These are phyloP conservation scores for Aureobasidium zeae DNA, from an alignment of 2,329 filamentous ascomycete species.

Conservation along the genomic window DNA sequence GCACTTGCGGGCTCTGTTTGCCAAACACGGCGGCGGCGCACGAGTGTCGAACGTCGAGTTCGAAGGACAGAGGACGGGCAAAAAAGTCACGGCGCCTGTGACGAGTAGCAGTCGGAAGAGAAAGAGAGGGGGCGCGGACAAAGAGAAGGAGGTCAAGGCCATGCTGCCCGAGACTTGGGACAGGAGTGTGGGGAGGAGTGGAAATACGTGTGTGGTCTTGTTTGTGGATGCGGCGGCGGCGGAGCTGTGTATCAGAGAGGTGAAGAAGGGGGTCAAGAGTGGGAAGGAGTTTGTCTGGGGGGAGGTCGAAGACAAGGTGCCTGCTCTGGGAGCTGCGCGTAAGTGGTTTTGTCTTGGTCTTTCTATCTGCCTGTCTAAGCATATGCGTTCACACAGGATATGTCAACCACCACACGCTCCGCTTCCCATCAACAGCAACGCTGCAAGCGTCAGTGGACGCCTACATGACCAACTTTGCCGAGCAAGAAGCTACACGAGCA, in stretches of 20 bases:
- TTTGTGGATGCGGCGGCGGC: constrained; percentile 78
- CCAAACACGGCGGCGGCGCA: constrained; percentile 61
- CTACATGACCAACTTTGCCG: constrained; percentile 71
- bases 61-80: constrained; percentile 48
- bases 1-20: constrained; percentile 68
- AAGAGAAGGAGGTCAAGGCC: constrained; percentile 36
- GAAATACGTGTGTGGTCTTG: constrained; percentile 68
- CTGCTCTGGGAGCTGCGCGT: constrained; percentile 45
- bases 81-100: constrained; percentile 29
- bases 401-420: constrained; percentile 56
- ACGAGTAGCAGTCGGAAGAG: constrained; percentile 43
- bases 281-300: constrained; percentile 61
- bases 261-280: constrained; percentile 48
- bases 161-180: constrained; percentile 64
- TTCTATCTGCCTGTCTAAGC: too few relatives aligned
- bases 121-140: constrained; percentile 37
- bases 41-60: constrained; percentile 72
- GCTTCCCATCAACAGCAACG: constrained; percentile 56
- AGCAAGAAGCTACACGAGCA: constrained; percentile 59
- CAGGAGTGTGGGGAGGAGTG: constrained; percentile 58
- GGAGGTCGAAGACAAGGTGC: constrained; percentile 48
- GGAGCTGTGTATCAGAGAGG: constrained; percentile 67
- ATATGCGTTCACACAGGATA: constrained; percentile 37
- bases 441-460: constrained; percentile 71
- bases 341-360: constrained; percentile 3